Base-by-base conservation (phyloP, 192 early-diverging fungal genomes). In the Mortierella hygrophila region DNA sequence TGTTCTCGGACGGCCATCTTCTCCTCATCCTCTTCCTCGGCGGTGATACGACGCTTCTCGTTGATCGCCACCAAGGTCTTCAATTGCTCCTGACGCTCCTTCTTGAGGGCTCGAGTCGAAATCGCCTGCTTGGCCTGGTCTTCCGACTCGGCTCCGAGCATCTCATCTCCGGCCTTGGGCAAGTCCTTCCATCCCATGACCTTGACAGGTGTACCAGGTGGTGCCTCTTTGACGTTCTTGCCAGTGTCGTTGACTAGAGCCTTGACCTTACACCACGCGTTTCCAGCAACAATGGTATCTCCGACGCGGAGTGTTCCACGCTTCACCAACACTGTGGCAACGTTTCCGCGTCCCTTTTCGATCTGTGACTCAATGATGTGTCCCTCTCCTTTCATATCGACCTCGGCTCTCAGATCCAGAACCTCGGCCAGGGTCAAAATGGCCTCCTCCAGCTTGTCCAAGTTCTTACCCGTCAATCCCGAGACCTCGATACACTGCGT, bases 111-210 rank as follows among this genome's bases (percentile, higher is more conserved):
- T n/a, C 97, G 94, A 72, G 92, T 93, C 20, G 85, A 87, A 10
- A 97, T 92, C 0, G 95, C 95, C 32, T 90, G 91, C 89, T 97
- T 97, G 49, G 96, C 97, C 49, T 93, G 88, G 41, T 89, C 90
- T 89, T 95, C 90, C 7, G 88, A 82, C 47, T 91, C 90, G 4
- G 95, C 95, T 63, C 96, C 94, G 35, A 99, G 80, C 23, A 95
- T 96, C 82, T 94, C 91, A 79, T 99, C 97, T 37, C 98, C 98
- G 21, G 98, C 97, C 49, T 91, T 89, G 10, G 98, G 98, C 40
- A 98, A 89, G 15, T 96, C 96, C 78, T 97, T 96, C 98, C 98
- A 99, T 6, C 98, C 98, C 82, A 93, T 94, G 18, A 98, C 91
- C 80, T 95, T 93, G 60, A 98, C 97, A 6, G 98, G 96, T 3